A percentile compares a stretch with the other conserved stretches of the same genome.
phyloP scores from a whole-genome alignment of 1,139 yeast genomes.

The Meyerozyma sp. region DNA sequence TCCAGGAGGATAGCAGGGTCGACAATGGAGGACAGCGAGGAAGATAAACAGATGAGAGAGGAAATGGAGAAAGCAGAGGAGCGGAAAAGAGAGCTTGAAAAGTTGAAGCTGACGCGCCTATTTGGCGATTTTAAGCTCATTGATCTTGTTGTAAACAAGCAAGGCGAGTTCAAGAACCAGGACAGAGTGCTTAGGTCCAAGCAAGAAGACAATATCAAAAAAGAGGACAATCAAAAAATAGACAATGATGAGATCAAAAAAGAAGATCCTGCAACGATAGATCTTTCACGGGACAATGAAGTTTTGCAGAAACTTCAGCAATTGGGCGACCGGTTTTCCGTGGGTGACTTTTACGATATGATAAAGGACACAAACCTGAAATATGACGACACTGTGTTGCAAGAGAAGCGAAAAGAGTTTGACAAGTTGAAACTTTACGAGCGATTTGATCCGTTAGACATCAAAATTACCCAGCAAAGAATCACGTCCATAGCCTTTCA shows the following conservation, averaged over 20 bases:
- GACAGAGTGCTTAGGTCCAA: conserved; percentile 16
- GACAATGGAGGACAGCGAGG: conserved; percentile 37
- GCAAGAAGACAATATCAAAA: not conserved
- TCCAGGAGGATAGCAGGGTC: conserved; percentile 67
- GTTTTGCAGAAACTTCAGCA: conserved; percentile 37
- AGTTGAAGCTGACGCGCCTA: conserved; percentile 48
- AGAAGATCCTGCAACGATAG: conserved; percentile 5
- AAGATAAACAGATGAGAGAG: conserved; percentile 24
- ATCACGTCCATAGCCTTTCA: conserved; percentile 73
- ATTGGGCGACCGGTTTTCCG: conserved; percentile 54
- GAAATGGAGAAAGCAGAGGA: conserved; percentile 32
- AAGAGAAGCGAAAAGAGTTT: conserved; percentile 47
- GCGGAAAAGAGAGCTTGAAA: conserved; percentile 43
- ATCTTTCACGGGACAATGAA: conserved; percentile 26
- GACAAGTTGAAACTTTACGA: conserved; percentile 46
- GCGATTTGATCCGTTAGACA: conserved; percentile 61
- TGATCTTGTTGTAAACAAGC: conserved; percentile 47
- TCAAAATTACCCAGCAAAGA: conserved; percentile 68
- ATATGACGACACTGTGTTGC: conserved; percentile 34
- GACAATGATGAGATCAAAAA: conserved; percentile 11
- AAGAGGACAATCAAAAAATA: conserved; percentile 5
- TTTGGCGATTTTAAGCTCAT: conserved; percentile 58
- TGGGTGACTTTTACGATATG: conserved; percentile 73
- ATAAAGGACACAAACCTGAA: conserved; percentile 23
- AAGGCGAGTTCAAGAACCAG: conserved; percentile 31